Percentiles rank a stretch among this genome's conserved stretches.
Evolutionary conservation across 2,329 filamentous ascomycete species (phyloP).

Genomic region (Cryphonectria naterciae): DNA sequence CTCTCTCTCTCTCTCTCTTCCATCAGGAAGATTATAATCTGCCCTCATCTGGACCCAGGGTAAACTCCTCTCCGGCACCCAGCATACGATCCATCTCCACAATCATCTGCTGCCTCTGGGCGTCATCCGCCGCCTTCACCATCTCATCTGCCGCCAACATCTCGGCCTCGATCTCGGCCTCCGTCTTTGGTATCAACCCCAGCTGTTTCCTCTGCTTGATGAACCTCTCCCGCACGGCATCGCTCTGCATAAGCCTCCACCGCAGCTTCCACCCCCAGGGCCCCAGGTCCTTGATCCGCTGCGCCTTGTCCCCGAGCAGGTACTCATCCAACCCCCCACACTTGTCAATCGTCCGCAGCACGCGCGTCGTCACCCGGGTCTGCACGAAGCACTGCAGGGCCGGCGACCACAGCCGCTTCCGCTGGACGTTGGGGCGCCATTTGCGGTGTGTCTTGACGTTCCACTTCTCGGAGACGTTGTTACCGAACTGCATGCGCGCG

Average conservation of each 20-base stretch:
- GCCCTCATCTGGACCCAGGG: conserved; percentile 26
- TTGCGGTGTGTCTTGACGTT: conserved; percentile 71
- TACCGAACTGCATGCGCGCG: conserved; percentile 75
- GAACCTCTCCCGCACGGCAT: conserved; percentile 67
- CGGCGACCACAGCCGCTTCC: conserved; percentile 68
- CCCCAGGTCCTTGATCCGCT: conserved; percentile 82
- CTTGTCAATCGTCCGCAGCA: conserved; percentile 77
- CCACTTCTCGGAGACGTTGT: conserved; percentile 71
- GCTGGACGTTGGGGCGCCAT: conserved; percentile 77
- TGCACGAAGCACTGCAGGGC: conserved; percentile 66
- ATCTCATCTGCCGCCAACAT: conserved; percentile 16
- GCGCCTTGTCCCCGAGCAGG: conserved; percentile 77
- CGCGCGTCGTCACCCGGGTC: conserved; percentile 70
- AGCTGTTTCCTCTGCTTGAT: conserved; percentile 65
- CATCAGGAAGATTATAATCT: background rate
- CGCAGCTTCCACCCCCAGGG: conserved; percentile 88
- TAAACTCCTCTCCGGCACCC: conserved; percentile 48
- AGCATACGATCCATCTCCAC: conserved; percentile 46
- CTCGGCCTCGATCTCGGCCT: conserved; percentile 36
- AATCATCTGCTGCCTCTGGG: conserved; percentile 37
- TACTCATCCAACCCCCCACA: conserved; percentile 91
- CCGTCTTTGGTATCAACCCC: conserved; percentile 61
- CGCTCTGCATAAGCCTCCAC: conserved; percentile 86
- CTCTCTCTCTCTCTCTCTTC: background rate
- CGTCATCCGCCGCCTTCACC: background rate